phyloP scores from a whole-genome alignment of 805 yeast genomes.

The Wickerhamomyces canadensis region DNA sequence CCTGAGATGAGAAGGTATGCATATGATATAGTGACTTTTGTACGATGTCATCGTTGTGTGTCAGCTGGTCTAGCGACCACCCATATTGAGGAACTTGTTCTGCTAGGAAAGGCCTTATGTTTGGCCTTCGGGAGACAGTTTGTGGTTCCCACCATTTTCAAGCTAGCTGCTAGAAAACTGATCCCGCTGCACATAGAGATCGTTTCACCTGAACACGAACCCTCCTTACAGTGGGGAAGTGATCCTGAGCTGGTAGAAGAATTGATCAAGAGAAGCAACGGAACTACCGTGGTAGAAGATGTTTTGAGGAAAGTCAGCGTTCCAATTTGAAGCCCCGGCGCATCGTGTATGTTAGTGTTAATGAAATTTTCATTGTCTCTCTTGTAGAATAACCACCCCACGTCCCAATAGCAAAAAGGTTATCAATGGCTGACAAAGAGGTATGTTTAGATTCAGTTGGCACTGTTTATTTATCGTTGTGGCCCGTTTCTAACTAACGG shows the following conservation, averaged over 20 bases:
- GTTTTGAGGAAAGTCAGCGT: constrained; percentile 45
- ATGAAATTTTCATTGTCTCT: too few species aligned
- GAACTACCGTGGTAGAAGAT: constrained; percentile 45
- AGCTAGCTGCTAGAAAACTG: constrained; percentile 41
- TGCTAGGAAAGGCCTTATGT: constrained; percentile 35
- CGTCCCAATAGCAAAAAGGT: too few species aligned
- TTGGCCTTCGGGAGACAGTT: constrained; percentile 34
- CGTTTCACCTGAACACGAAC: constrained; percentile 39
- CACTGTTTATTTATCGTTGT: background rate
- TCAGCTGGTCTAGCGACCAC: constrained; percentile 46
- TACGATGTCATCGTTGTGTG: constrained; percentile 51
- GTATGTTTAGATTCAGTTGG: constrained; percentile 8
- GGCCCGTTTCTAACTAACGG: too few species aligned
- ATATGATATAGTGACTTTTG: constrained; percentile 48
- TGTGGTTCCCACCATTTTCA: constrained; percentile 50
- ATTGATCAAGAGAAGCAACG: constrained; percentile 39
- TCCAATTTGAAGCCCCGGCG: constrained; percentile 26
- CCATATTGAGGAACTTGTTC: constrained; percentile 37
- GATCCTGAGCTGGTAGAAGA: constrained; percentile 37
- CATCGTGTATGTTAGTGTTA: too few species aligned
- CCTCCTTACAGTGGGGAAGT: constrained; percentile 51
- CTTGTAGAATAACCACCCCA: too few species aligned
- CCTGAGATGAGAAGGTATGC: constrained; percentile 50
- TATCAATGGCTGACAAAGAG: constrained; percentile 32
- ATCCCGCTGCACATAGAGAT: constrained; percentile 43